Evolutionary conservation across 371 early-diverging fungal species (phyloP), one percentile per base, ranked within the genome.

Genomic region (Mucor plumbeus): DNA sequence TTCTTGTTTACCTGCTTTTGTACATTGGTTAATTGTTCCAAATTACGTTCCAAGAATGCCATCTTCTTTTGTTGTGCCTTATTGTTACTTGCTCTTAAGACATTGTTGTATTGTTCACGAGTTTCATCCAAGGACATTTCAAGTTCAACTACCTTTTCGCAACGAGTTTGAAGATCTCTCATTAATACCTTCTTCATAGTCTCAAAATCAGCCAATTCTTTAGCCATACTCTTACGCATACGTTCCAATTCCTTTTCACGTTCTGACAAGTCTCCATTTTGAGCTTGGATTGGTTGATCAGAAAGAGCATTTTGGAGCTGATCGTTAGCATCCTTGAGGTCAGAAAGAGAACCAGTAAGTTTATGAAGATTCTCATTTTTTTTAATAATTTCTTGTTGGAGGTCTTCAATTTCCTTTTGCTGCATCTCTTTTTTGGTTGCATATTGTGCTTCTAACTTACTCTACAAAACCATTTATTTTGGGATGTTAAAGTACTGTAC

Each of bases 111-210:
- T 77, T 96, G 93, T 70, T 95, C 95, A 8, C 95, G 90, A 4
- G 94, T 89, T 69, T 97, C 97, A 69, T 97, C 98, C 59, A 97
- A 80, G 0, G 93, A 88, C 79, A 97, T 92, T 77, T 97, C 97
- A 14, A 97, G 89, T 81, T 97, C 97, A 26, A 97, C 95, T 9
- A 82, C 94, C 82, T 93, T 94, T 74, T 98, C 97, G 82, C 97
- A 97, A 34, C 97, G 91, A 80, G 92, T 91, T 78, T 97, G 96
- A 33, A 98, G 87, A 71, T 97, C 97, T 31, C 94, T 88, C 97
- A 97, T 95, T 67, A 98, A 81, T 21, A 92, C 92, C 86, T 96
- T 94, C 86, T 96, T 96, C 95, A 96, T 96, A 61, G 92, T 88
- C 64, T 97, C 97, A 83, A 96, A 97, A 66, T 98, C 97, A 17